phyloP scores from a whole-genome alignment of 768 basidiomycete genomes.

The Suillus placidus region DNA sequence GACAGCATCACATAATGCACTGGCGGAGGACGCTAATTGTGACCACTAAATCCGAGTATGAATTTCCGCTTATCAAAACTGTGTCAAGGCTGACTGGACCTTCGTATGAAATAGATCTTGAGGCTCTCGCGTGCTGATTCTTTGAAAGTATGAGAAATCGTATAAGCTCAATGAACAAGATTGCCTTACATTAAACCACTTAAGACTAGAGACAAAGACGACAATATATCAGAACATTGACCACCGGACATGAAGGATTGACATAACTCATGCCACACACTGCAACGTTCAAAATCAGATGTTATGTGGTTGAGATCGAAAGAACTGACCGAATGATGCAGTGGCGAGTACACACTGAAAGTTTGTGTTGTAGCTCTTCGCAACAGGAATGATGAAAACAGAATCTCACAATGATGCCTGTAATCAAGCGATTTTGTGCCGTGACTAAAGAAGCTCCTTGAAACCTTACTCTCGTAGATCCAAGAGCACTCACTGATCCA shows the following conservation, averaged over 20 bases:
- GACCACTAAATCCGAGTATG: slow-evolving; percentile 10
- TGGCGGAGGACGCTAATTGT: slow-evolving; percentile 13
- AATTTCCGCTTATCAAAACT: background rate
- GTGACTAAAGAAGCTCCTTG: slow-evolving; percentile 18
- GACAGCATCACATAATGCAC: slow-evolving; percentile 22
- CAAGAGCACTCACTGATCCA: slow-evolving; percentile 25
- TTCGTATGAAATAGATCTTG: background rate
- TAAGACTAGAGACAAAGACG: background rate
- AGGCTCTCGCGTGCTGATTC: slow-evolving; percentile 15
- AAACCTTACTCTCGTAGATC: background rate
- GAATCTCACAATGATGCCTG: background rate
- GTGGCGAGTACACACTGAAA: slow-evolving; percentile 10
- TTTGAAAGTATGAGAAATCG: background rate
- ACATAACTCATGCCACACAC: slow-evolving; percentile 21
- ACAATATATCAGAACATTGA: background rate
- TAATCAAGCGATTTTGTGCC: slow-evolving; percentile 18
- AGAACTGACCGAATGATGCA: slow-evolving; percentile 13
- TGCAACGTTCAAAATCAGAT: background rate
- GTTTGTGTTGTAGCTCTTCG: background rate
- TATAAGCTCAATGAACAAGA: background rate
- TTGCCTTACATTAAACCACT: slow-evolving; percentile 2
- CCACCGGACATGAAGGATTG: background rate
- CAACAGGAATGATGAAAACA: background rate
- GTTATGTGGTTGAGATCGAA: slow-evolving; percentile 10
- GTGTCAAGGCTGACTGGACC: slow-evolving; percentile 12